Conservation (phyloP, 2,329 filamentous ascomycete genomes). For the Nemania sp. region DNA sequence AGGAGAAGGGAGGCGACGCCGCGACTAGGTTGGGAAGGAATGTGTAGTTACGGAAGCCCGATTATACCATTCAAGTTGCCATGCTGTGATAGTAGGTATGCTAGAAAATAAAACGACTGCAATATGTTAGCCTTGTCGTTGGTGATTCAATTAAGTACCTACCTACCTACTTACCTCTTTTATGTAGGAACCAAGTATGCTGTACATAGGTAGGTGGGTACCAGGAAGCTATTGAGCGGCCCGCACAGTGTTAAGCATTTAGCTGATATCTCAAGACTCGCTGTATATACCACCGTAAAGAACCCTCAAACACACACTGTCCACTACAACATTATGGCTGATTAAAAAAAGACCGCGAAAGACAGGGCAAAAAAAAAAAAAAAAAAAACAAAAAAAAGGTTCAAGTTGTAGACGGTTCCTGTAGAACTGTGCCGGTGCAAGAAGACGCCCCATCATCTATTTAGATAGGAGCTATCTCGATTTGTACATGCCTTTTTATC, state of each 20-base stretch:
- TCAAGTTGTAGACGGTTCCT: background rate
- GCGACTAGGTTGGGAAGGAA: background rate
- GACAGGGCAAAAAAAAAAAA: constrained; percentile 10
- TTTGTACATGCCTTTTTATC: background rate
- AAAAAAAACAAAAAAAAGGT: no score
- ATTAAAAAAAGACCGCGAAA: no score
- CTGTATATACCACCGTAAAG: no score
- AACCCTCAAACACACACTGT: no score
- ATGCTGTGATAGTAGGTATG: background rate
- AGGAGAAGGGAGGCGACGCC: background rate
- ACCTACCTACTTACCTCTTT: no score
- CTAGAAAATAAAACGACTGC: no score
- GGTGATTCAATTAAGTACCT: no score
- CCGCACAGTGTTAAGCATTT: no score
- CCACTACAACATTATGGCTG: constrained; percentile 11
- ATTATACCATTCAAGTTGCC: background rate
- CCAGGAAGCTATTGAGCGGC: no score
- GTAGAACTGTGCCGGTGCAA: background rate
- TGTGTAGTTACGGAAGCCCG: background rate
- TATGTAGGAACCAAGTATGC: no score
- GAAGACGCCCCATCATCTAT: constrained; percentile 18
- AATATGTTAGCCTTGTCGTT: no score
- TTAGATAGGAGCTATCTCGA: background rate
- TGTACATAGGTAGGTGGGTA: background rate
- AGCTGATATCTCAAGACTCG: no score